phyloP scores from a whole-genome alignment of 192 early-diverging fungal genomes.

The Haplosporangium gracile region DNA sequence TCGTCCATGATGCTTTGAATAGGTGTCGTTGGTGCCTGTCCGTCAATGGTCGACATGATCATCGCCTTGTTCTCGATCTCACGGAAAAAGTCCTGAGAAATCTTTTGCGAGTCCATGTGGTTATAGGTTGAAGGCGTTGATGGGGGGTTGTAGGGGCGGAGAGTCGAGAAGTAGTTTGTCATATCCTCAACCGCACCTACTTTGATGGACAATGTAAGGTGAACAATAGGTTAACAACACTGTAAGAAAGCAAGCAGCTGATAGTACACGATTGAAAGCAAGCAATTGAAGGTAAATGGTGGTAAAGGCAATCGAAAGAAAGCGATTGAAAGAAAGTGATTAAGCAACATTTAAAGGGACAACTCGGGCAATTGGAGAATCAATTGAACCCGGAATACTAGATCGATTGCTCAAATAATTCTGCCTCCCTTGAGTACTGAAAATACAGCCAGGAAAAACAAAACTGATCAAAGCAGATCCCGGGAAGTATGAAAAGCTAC shows the following conservation, averaged over 20 bases:
- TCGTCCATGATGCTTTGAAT: constrained; percentile 30
- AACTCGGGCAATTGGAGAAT: neutral
- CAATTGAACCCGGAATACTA: neutral
- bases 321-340: too few relatives aligned
- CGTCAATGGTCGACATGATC: constrained; percentile 23
- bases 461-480: neutral
- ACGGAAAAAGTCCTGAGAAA: constrained; percentile 43
- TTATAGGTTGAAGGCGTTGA: neutral
- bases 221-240: neutral
- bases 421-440: neutral
- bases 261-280: too few relatives aligned
- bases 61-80: constrained; percentile 15
- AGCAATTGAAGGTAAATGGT: too few relatives aligned
- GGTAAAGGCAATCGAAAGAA: too few relatives aligned
- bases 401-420: constrained; percentile 8
- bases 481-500: constrained; percentile 2
- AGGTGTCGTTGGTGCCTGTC: neutral
- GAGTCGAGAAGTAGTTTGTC: constrained; percentile 48
- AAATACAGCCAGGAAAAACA: neutral
- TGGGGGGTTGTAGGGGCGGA: constrained; percentile 60
- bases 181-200: constrained; percentile 42
- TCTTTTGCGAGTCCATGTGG: constrained; percentile 21
- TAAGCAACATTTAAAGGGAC: neutral
- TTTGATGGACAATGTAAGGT: neutral
- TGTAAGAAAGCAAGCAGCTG: neutral